Evolutionary conservation across 441 rosid species (phyloP).

Genomic region (Populus hybrid): DNA sequence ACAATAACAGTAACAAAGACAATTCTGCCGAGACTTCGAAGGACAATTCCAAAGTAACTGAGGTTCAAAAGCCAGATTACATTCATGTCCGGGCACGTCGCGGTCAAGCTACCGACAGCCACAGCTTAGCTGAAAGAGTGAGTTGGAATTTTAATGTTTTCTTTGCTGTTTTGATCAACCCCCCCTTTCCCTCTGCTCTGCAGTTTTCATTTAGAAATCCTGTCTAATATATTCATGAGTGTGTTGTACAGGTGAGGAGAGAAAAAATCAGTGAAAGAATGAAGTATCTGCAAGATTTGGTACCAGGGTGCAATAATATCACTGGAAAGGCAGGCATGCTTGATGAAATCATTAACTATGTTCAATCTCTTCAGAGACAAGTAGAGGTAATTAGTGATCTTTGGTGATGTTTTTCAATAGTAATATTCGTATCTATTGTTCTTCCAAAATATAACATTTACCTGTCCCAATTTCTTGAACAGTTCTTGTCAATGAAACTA

Average conservation of each 20-base stretch:
- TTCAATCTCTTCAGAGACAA: conserved; percentile 74
- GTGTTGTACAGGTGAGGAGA: conserved; percentile 56
- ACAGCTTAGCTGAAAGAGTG: conserved; percentile 91
- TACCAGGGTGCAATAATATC: conserved; percentile 78
- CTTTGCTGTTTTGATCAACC: neutral
- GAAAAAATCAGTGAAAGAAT: conserved; percentile 88
- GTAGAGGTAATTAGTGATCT: conserved; percentile 52
- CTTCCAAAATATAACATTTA: neutral
- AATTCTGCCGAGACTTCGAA: conserved; percentile 43
- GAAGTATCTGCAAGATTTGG: conserved; percentile 79
- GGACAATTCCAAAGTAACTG: conserved; percentile 54
- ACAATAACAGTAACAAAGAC: conserved; percentile 30
- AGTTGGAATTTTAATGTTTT: conserved; percentile 20
- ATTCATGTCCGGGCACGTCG: conserved; percentile 93
- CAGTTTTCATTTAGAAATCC: neutral
- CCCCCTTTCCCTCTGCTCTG: neutral
- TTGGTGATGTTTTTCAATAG: neutral
- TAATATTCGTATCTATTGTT: neutral
- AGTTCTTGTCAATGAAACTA: conserved; percentile 76
- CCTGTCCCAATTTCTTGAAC: conserved; percentile 1
- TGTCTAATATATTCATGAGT: neutral
- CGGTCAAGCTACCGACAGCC: conserved; percentile 95
- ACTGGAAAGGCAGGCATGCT: conserved; percentile 87
- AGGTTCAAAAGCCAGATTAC: conserved; percentile 67
- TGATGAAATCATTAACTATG: conserved; percentile 85